Evolutionary conservation across 2,329 filamentous ascomycete species (phyloP).

Genomic region (Chrysoporthe austroafricana): DNA sequence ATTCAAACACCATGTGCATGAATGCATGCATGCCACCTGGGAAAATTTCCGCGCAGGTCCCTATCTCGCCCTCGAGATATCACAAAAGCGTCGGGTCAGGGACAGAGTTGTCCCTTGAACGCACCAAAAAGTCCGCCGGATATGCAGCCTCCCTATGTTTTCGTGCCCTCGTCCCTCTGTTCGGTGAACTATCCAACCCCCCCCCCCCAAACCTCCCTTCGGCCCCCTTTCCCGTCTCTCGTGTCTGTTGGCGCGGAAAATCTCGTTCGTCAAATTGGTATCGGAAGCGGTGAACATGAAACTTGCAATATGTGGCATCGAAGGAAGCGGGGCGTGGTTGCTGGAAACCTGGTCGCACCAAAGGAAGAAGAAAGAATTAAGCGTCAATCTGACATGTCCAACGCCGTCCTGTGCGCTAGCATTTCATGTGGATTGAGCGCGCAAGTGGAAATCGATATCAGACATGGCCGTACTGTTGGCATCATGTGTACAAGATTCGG

Average conservation of each 20-base stretch:
- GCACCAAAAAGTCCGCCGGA: conserved; percentile 3
- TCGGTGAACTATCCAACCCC: background rate
- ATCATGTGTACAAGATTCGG: conserved; percentile 16
- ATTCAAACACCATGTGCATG: conserved; percentile 28
- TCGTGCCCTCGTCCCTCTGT: background rate
- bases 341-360: conserved; percentile 15
- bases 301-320: conserved; percentile 12
- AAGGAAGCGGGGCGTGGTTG: conserved; percentile 13
- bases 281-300: conserved; percentile 19
- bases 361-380: conserved; percentile 12
- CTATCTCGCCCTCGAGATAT: conserved; percentile 6
- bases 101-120: background rate
- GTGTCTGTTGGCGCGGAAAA: background rate
- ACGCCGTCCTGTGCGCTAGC: conserved; percentile 27
- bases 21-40: conserved; percentile 20
- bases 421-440: conserved; percentile 12
- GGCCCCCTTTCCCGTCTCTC: background rate
- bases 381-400: conserved; percentile 24
- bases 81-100: background rate
- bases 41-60: background rate
- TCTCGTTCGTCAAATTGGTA: conserved; percentile 23
- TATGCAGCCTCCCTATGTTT: conserved; percentile 8
- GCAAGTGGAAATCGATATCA: conserved; percentile 20
- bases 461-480: conserved; percentile 9
- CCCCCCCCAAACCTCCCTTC: background rate